These are phyloP conservation scores for Debaryomyces udenii DNA, from an alignment of 1,139 yeast species.

Conservation along the genomic window DNA sequence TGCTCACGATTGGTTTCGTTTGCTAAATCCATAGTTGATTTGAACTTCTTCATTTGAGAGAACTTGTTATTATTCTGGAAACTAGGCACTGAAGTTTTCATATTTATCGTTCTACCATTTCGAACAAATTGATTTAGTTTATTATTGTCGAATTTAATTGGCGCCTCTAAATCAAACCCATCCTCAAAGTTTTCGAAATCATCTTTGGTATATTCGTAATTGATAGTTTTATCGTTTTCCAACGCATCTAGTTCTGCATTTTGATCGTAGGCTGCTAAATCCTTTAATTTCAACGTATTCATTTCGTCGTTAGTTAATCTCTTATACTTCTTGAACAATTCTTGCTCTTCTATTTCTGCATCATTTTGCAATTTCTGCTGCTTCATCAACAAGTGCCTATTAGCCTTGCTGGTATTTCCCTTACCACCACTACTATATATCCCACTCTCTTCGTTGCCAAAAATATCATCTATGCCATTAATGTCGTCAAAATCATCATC, in stretches of 20 bases:
- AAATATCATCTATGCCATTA: conserved; percentile 33
- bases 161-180: conserved; percentile 27
- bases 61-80: conserved; percentile 16
- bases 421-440: conserved; percentile 24
- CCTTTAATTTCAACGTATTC: conserved; percentile 35
- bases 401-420: conserved; percentile 18
- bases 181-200: conserved; percentile 46
- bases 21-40: conserved; percentile 35
- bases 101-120: conserved; percentile 11
- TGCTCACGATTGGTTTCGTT: conserved; percentile 19
- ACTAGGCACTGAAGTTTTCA: conserved; percentile 34
- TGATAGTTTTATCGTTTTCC: conserved; percentile 39
- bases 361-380: conserved; percentile 33
- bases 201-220: conserved; percentile 42
- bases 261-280: conserved; percentile 24
- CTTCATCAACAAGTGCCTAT: conserved; percentile 26
- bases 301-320: conserved; percentile 21
- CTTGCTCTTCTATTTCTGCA: conserved; percentile 41
- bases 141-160: conserved; percentile 16
- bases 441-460: conserved; percentile 44
- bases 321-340: conserved; percentile 25
- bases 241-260: conserved; percentile 29
- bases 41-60: conserved; percentile 28
- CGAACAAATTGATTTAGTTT: conserved; percentile 15
- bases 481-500: conserved; percentile 48